Base-by-base conservation (phyloP, 2,329 filamentous ascomycete species). In the Trichoderma afroharzianum region DNA sequence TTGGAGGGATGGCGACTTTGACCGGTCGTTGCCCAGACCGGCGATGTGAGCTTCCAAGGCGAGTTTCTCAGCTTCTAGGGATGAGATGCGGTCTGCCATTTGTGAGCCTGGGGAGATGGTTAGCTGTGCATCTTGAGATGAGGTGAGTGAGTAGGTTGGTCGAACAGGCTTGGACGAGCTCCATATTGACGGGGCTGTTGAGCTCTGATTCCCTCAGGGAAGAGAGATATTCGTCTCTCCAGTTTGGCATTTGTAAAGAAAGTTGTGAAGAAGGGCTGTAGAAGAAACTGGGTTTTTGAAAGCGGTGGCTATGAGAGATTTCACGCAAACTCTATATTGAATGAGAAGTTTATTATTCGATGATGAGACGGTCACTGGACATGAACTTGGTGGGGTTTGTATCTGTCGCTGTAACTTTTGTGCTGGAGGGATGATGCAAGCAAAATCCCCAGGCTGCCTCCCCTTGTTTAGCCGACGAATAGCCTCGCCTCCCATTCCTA, bases 131-230 rank as follows among this genome's bases (percentile, higher is more conserved):
- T 39, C 66, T 61, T 59, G 18, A 11, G n/a, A n/a, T 6, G 11
- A n/a, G 7, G 57, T 59, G 57, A 12, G 12, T 33, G 72, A 71
- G 70, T 67, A 70, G 72, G 47, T 72, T 73, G 28, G 69, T 73
- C 88, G 75, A 80, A 97, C 95, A 97, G 73, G 93, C 91, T 79
- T 94, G 87, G 77, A 97, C 92, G 73, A 97, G 87, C 67, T 90
- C 87, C 77, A 84, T 83, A 75, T 89, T 88, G 72, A 89, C 83
- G 6, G 86, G 85, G 75, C 83, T 86, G 72, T 94, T 92, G 74
- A 89, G 87, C 77, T 90, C 87, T 77, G 93, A 93, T 77, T 92
- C 90, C 76, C 90, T 87, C 75, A 98, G 86, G 74, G 92, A 91
- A 73, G 88, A 85, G 73, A 93, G 85, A 81, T 97, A 98, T 77